Evolutionary conservation across 2,329 filamentous ascomycete species (phyloP).

Genomic region (Ophiostoma tasmaniense): DNA sequence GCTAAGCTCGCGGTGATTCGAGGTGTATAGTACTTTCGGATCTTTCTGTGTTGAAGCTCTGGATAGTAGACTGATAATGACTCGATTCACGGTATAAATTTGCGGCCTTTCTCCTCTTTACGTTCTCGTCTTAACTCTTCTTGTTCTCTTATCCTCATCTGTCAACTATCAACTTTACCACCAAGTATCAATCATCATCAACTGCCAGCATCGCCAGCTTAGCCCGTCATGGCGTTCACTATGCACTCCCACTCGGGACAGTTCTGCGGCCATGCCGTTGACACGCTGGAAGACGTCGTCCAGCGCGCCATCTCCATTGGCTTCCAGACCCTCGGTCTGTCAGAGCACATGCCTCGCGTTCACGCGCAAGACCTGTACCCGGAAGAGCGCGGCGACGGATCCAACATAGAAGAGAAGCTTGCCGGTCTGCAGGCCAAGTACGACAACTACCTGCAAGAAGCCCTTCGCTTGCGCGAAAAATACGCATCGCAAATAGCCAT

Average conservation of each 20-base stretch:
- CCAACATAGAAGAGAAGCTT: slow-evolving; percentile 40
- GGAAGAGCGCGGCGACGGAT: slow-evolving; percentile 61
- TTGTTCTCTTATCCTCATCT: neutral
- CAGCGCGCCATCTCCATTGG: slow-evolving; percentile 67
- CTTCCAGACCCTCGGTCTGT: slow-evolving; percentile 78
- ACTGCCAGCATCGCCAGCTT: too few relatives aligned
- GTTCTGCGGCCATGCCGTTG: slow-evolving; percentile 87
- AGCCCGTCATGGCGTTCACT: slow-evolving; percentile 72
- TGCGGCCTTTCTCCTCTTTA: neutral
- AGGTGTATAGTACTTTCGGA: neutral
- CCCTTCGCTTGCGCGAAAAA: slow-evolving; percentile 57
- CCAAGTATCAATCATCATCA: too few relatives aligned
- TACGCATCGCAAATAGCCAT: slow-evolving; percentile 68
- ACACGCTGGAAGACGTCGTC: slow-evolving; percentile 76
- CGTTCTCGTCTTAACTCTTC: neutral
- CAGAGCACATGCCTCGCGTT: slow-evolving; percentile 88
- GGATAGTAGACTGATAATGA: neutral
- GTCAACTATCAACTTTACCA: neutral
- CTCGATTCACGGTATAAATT: neutral
- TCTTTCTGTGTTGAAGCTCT: neutral
- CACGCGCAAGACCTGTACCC: slow-evolving; percentile 74
- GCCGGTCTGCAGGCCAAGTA: slow-evolving; percentile 47
- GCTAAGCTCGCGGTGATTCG: neutral
- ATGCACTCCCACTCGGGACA: slow-evolving; percentile 98
- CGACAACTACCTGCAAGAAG: slow-evolving; percentile 64